Percentiles rank a stretch among this genome's conserved stretches.
Conservation (phyloP, 2,329 filamentous ascomycete species). For the Pseudogymnoascus sp. region DNA sequence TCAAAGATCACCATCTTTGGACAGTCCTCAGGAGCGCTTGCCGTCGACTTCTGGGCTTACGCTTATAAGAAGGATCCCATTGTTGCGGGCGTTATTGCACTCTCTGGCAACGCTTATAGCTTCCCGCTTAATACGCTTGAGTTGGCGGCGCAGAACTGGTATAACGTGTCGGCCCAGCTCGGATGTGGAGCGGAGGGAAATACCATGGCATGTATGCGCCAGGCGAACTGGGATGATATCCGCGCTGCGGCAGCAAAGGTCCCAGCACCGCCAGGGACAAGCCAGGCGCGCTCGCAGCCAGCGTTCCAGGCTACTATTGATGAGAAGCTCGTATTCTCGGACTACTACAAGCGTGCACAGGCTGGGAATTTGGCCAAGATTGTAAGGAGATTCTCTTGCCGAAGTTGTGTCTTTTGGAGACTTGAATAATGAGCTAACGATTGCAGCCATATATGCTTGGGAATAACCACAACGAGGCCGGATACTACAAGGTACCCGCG, state of each 20-base stretch:
- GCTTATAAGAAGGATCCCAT: conserved; percentile 19
- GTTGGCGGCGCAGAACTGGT: conserved; percentile 12
- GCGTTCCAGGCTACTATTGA: conserved; percentile 14
- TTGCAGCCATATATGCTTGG: conserved; percentile 16
- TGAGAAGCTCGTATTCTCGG: conserved; percentile 12
- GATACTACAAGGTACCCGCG: conserved; percentile 16
- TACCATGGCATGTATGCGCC: conserved; percentile 13
- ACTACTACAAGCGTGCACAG: conserved; percentile 11
- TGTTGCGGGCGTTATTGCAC: conserved; percentile 18
- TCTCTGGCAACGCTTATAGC: conserved; percentile 19
- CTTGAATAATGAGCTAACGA: not conserved
- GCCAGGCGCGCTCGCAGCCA: conserved; percentile 11
- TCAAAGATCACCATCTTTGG: conserved; percentile 44
- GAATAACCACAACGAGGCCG: conserved; percentile 22
- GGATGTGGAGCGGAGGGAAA: conserved; percentile 16
- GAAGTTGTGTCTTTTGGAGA: not conserved
- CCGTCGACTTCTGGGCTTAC: conserved; percentile 12
- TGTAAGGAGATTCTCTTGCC: conserved; percentile 5
- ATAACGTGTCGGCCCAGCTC: conserved; percentile 12
- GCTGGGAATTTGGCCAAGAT: conserved; percentile 15
- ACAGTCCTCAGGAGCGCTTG: conserved; percentile 42
- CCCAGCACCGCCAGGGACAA: conserved; percentile 5
- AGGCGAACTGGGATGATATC: conserved; percentile 11
- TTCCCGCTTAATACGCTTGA: conserved; percentile 11
- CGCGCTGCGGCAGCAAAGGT: conserved; percentile 13